Base-by-base conservation (phyloP, 1,284 basidiomycete species). In the Ceratobasidium sp. region DNA sequence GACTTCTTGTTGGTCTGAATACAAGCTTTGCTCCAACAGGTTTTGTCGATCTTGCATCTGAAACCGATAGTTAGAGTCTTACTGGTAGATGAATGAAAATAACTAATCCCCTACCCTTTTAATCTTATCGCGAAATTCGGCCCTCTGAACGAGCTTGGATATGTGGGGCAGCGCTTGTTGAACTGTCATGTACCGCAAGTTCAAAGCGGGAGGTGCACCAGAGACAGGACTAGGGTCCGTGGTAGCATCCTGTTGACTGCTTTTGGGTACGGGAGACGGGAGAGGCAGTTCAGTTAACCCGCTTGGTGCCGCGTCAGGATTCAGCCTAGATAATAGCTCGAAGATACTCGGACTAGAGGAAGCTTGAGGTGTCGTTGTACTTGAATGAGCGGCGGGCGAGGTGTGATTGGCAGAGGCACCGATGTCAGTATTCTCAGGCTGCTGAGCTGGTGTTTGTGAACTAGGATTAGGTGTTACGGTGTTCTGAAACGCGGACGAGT, bases 21-120 rank as follows among this genome's bases (percentile, higher is more conserved):
- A 70, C 43, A 70, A 92, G 78, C 73, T 84, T 72, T 82, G 84
- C 79, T 93, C 91, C 36, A 92, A 80, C 18, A 83, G 81, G 71
- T 87, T 83, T 80, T 93, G 91, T 67, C 90, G 88, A 72, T 85
- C 79, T 78, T 86, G 89, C 78, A 93, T 79, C 83, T 84, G 74
- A 32, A 73, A 43, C 34, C n/a, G 72, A 26, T 9, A 21, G 45
- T 59, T 32, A 18, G 34, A 70, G 41, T 46, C 21, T 46, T 34
- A 76, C 59, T n/a, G n/a, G n/a, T n/a, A 74, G 34, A 61, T 34
- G 30, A 45, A 52, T 5, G 36, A 14, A 23, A 52, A 69, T 62
- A 46, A 28, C 76, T 4, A 39, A 6, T 6, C 6, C 10, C 82
- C 67, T 79, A 88, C 91, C 80, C 84, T 83, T 62, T 80, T 80